Percentiles rank a stretch among this genome's conserved stretches.
Conservation (phyloP, 1,284 basidiomycete genomes). For the Mycena citricolor region DNA sequence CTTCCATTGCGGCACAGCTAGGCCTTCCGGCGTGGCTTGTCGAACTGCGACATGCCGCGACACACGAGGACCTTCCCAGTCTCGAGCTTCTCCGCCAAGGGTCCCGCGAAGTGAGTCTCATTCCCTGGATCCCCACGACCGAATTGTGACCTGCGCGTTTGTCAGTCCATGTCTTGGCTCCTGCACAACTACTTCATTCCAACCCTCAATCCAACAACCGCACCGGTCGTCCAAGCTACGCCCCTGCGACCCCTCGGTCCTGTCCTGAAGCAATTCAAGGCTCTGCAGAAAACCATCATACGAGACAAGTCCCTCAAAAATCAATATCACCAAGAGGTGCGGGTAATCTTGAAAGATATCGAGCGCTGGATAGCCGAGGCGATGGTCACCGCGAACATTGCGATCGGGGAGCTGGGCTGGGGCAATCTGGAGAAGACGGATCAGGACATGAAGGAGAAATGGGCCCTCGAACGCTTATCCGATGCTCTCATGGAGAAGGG, state of each 20-base stretch:
- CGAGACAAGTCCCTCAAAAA: conserved; percentile 62
- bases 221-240: conserved; percentile 29
- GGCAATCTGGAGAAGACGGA: conserved; percentile 35
- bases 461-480: conserved; percentile 69
- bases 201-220: conserved; percentile 58
- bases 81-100: conserved; percentile 79
- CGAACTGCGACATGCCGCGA: conserved; percentile 92
- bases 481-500: conserved; percentile 63
- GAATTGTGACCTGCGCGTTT: background rate
- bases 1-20: conserved; percentile 83
- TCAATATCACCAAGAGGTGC: conserved; percentile 50
- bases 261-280: conserved; percentile 68
- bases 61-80: conserved; percentile 93
- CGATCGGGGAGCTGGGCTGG: conserved; percentile 47
- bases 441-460: conserved; percentile 51
- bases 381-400: conserved; percentile 56
- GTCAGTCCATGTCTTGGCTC: conserved; percentile 75
- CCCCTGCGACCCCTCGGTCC: conserved; percentile 55
- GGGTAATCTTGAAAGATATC: conserved; percentile 50
- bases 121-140: background rate
- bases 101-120: conserved; percentile 58
- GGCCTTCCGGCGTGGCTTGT: conserved; percentile 89
- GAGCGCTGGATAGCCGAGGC: conserved; percentile 77
- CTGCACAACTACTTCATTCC: conserved; percentile 80
- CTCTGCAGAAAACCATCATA: conserved; percentile 55